These are phyloP conservation scores for Tuber microsphaerosporum DNA, from an alignment of 495 filamentous ascomycete genomes.

Conservation along the genomic window DNA sequence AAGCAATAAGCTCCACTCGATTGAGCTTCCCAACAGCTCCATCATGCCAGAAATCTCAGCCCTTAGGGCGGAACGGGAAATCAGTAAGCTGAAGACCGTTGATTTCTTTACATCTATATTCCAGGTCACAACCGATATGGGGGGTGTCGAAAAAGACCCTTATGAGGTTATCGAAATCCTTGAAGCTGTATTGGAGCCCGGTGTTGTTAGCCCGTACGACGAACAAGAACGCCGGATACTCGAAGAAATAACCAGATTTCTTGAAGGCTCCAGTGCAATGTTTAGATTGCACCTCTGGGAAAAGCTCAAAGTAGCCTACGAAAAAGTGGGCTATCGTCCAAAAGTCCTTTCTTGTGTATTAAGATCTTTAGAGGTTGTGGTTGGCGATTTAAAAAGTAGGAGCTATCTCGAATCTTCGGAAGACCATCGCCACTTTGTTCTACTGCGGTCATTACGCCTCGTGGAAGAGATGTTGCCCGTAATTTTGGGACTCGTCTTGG, in stretches of 20 bases:
- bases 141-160: conserved; percentile 55
- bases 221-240: conserved; percentile 43
- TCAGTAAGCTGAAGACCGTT: conserved; percentile 84
- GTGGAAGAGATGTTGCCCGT: conserved; percentile 68
- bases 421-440: conserved; percentile 57
- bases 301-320: conserved; percentile 77
- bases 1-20: conserved; percentile 44
- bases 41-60: conserved; percentile 84
- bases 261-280: conserved; percentile 70
- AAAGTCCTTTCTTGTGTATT: conserved; percentile 82
- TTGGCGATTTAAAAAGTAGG: conserved; percentile 61
- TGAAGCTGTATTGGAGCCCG: conserved; percentile 80
- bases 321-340: conserved; percentile 68
- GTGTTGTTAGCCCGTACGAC: conserved; percentile 48
- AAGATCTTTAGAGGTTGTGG: conserved; percentile 71
- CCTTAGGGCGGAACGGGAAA: conserved; percentile 74
- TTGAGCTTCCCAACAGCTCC: conserved; percentile 74
- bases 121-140: conserved; percentile 46
- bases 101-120: conserved; percentile 92
- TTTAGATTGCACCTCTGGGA: conserved; percentile 81
- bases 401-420: conserved; percentile 55
- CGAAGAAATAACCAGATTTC: conserved; percentile 71
- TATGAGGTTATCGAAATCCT: conserved; percentile 79
- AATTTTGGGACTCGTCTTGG: conserved; percentile 53
- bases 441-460: conserved; percentile 68